Percentiles rank a stretch among this genome's conserved stretches.
These are phyloP conservation scores for Paramecium octaurelia DNA, from an alignment of 73 alveolate genomes.

Conservation along the genomic window DNA sequence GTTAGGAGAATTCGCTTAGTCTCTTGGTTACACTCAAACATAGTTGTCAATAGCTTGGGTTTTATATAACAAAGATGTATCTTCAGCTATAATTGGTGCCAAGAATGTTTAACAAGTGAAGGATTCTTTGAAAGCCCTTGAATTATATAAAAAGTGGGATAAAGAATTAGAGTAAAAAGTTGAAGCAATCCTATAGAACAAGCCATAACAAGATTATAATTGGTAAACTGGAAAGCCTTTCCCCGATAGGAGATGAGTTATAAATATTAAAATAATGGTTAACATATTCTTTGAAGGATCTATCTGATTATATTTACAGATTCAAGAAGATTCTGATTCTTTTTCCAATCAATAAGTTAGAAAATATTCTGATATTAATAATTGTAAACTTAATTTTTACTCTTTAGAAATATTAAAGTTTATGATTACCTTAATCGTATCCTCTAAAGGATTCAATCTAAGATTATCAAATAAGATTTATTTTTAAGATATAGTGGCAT, in stretches of 20 bases:
- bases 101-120: conserved; percentile 76
- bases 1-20: conserved; percentile 68
- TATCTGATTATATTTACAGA: too few species aligned
- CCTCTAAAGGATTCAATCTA: too few species aligned
- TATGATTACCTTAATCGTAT: too few species aligned
- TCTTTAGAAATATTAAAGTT: too few species aligned
- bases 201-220: conserved; percentile 70
- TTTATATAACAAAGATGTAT: conserved; percentile 77
- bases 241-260: conserved; percentile 63
- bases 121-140: conserved; percentile 83
- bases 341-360: too few species aligned
- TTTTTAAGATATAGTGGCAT: too few species aligned
- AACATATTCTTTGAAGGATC: background rate
- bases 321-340: too few species aligned
- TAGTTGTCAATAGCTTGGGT: conserved; percentile 95
- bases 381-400: too few species aligned
- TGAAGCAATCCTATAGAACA: conserved; percentile 68
- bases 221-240: conserved; percentile 56
- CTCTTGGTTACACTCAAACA: conserved; percentile 78
- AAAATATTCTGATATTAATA: too few species aligned
- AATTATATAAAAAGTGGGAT: conserved; percentile 73
- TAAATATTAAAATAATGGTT: background rate
- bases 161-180: conserved; percentile 75
- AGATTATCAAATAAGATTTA: too few species aligned
- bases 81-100: conserved; percentile 92